Evolutionary conservation across 2,329 filamentous ascomycete genomes (phyloP).

Genomic region (Xylaria sp.): DNA sequence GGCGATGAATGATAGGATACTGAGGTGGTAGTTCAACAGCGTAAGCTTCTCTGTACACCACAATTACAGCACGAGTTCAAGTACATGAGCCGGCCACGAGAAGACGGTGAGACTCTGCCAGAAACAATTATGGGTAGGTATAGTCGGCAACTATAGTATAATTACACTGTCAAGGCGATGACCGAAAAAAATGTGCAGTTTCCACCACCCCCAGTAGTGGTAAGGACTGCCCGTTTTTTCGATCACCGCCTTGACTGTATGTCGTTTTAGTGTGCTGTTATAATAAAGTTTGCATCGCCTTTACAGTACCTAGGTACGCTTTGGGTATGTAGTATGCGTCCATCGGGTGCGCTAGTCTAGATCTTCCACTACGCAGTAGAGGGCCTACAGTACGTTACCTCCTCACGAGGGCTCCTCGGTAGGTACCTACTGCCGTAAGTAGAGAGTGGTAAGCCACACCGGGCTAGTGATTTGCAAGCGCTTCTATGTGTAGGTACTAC

Average conservation of each 20-base stretch:
- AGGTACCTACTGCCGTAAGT: not conserved
- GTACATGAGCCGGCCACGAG: not conserved
- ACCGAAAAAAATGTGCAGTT: no score
- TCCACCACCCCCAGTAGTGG: no score
- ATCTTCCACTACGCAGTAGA: not conserved
- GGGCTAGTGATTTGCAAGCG: slow-evolving; percentile 6
- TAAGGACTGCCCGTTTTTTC: no score
- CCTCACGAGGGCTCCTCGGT: no score
- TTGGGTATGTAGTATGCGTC: not conserved
- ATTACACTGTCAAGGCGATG: not conserved
- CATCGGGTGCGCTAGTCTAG: slow-evolving; percentile 8
- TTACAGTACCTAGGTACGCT: not conserved
- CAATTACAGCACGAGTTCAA: not conserved
- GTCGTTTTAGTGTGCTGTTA: not conserved
- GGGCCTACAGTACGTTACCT: not conserved
- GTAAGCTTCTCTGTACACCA: not conserved
- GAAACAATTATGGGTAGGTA: not conserved
- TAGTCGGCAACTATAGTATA: not conserved
- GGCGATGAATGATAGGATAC: not conserved
- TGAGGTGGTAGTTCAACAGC: not conserved
- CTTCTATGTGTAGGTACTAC: not conserved
- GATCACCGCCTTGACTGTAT: not conserved
- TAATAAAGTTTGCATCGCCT: slow-evolving; percentile 2
- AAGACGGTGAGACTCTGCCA: not conserved
- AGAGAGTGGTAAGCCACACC: slow-evolving; percentile 22